Percentiles rank a stretch among this genome's conserved stretches.
phyloP scores from a whole-genome alignment of 2,329 filamentous ascomycete genomes.

The Nannizzia gypsea region DNA sequence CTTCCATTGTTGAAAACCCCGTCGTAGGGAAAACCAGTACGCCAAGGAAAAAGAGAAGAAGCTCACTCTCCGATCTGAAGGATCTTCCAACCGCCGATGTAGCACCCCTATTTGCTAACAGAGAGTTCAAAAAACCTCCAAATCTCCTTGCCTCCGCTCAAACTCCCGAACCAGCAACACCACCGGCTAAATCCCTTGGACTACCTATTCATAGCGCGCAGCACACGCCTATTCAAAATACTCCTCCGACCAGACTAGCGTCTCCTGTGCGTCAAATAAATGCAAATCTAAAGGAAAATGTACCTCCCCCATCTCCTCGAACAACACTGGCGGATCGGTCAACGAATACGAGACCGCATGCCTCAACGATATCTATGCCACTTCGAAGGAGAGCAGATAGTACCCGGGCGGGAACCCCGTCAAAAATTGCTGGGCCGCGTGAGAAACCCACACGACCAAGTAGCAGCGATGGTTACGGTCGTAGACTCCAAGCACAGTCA shows the following conservation, averaged over 20 bases:
- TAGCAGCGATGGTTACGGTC: constrained; percentile 3
- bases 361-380: constrained; percentile 22
- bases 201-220: background rate
- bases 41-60: constrained; percentile 70
- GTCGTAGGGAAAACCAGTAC: constrained; percentile 34
- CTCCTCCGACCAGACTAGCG: constrained; percentile 21
- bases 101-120: constrained; percentile 23
- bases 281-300: constrained; percentile 28
- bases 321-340: constrained; percentile 23
- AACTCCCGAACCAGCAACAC: constrained; percentile 9
- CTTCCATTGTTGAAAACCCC: constrained; percentile 43
- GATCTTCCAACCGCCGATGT: constrained; percentile 52
- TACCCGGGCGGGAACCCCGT: constrained; percentile 4
- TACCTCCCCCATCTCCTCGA: constrained; percentile 26
- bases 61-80: constrained; percentile 79
- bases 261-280: constrained; percentile 16
- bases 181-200: constrained; percentile 2
- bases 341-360: constrained; percentile 24
- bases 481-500: constrained; percentile 37
- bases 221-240: background rate
- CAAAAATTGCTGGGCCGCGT: background rate
- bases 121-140: constrained; percentile 28
- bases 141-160: constrained; percentile 24
- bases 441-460: background rate
- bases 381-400: constrained; percentile 36